phyloP scores from a whole-genome alignment of 1,284 basidiomycete species.

The Marasmius sp. region DNA sequence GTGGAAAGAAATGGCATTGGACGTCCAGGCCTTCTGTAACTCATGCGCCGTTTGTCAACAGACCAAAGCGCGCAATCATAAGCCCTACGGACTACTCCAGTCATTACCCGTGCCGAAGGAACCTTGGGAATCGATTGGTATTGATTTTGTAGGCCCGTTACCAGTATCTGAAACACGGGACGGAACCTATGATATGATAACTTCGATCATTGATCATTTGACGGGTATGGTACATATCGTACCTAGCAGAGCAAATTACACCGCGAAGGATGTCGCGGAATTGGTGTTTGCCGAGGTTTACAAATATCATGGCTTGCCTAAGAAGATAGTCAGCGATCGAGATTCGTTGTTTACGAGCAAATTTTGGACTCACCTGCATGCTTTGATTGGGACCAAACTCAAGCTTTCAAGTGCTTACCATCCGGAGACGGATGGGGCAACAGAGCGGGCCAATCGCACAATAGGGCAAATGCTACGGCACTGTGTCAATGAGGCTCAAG shows the following conservation, averaged over 20 bases:
- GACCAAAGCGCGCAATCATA: conserved; percentile 23
- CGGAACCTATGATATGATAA: conserved; percentile 27
- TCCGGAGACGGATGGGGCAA: conserved; percentile 23
- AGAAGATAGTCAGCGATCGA: conserved; percentile 20
- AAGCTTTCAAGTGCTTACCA: conserved; percentile 25
- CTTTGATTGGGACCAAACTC: conserved; percentile 20
- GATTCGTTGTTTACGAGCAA: conserved; percentile 21
- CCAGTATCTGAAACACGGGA: conserved; percentile 26
- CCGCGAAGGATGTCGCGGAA: conserved; percentile 20
- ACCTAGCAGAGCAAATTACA: conserved; percentile 19
- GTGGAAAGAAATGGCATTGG: conserved; percentile 26
- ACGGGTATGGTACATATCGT: conserved; percentile 32
- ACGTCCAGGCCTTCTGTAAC: conserved; percentile 24
- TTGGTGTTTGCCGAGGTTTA: conserved; percentile 23
- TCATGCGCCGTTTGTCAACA: conserved; percentile 24
- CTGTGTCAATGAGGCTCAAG: conserved; percentile 13
- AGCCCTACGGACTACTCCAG: conserved; percentile 24
- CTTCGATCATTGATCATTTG: conserved; percentile 33
- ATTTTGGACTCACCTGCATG: conserved; percentile 24
- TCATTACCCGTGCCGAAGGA: conserved; percentile 18
- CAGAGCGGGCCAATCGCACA: conserved; percentile 21
- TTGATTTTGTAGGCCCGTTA: conserved; percentile 38
- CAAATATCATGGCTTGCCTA: conserved; percentile 24
- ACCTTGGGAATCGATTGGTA: conserved; percentile 31
- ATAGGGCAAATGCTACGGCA: conserved; percentile 20